phyloP scores from a whole-genome alignment of 768 basidiomycete genomes.

The Termitomyces sp. region DNA sequence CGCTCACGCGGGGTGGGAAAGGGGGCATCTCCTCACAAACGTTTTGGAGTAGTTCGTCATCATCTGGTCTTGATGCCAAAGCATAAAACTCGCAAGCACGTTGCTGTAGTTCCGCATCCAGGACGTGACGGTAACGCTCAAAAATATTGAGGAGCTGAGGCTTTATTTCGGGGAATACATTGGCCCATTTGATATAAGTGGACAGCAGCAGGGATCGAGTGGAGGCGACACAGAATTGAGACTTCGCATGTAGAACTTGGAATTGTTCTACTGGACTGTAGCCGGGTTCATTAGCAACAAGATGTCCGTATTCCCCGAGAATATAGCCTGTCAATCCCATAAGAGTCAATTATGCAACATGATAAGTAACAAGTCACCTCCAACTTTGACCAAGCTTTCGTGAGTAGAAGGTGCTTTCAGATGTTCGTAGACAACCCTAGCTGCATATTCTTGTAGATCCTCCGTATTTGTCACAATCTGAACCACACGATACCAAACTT shows the following conservation, averaged over 20 bases:
- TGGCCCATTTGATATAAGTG: constrained; percentile 99
- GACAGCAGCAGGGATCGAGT: constrained; percentile 91
- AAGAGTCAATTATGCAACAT: background rate
- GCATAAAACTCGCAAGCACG: constrained; percentile 97
- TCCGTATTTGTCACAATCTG: constrained; percentile 99
- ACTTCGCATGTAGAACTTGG: constrained; percentile 87
- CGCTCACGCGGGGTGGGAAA: constrained; percentile 92
- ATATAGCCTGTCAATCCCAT: constrained; percentile 65
- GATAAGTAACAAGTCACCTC: constrained; percentile 47
- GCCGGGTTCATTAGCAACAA: constrained; percentile 92
- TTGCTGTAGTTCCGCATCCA: constrained; percentile 96
- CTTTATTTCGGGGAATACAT: constrained; percentile 98
- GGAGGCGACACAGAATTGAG: constrained; percentile 87
- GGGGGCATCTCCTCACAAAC: constrained; percentile 99
- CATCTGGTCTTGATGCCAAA: constrained; percentile 76
- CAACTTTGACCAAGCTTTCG: constrained; percentile 94
- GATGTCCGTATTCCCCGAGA: constrained; percentile 95
- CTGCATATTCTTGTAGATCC: constrained; percentile 94
- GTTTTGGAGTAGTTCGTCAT: constrained; percentile 89
- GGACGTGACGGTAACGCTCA: constrained; percentile 94
- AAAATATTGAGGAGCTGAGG: constrained; percentile 90
- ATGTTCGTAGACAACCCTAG: constrained; percentile 86
- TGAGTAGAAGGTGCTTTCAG: constrained; percentile 81
- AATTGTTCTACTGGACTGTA: constrained; percentile 95
- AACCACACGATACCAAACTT: constrained; percentile 99